phyloP scores from a whole-genome alignment of 208 protist genomes.

The Leptomonas pyrrhocoris region DNA sequence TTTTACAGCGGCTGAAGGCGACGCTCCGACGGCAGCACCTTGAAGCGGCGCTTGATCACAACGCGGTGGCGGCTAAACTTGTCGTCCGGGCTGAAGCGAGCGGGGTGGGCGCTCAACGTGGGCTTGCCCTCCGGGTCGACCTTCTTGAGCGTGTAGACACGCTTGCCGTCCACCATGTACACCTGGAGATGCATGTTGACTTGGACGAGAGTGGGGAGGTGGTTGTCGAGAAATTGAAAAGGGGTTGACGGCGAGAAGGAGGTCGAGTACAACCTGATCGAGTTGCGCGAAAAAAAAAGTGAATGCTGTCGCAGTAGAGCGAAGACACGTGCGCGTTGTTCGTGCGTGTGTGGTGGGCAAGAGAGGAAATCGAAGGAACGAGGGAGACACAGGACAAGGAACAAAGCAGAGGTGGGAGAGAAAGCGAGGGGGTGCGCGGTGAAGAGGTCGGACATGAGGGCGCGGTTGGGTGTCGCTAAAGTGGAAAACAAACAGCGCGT shows the following conservation, averaged over 20 bases:
- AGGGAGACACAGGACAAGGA: too few species aligned
- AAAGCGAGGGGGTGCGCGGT: too few species aligned
- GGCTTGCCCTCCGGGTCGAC: conserved; percentile 87
- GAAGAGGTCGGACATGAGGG: too few species aligned
- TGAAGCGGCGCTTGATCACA: conserved; percentile 92
- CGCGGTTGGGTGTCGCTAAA: too few species aligned
- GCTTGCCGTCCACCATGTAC: conserved; percentile 85
- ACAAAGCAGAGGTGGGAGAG: too few species aligned
- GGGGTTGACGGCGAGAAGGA: background rate
- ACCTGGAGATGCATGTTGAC: conserved; percentile 76
- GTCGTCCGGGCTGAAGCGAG: conserved; percentile 94
- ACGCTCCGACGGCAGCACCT: conserved; percentile 79
- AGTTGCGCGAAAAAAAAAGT: too few species aligned
- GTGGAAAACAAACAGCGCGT: too few species aligned
- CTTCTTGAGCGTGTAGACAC: conserved; percentile 94
- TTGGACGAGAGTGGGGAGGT: background rate
- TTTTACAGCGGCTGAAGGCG: conserved; percentile 74
- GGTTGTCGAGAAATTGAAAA: conserved; percentile 20
- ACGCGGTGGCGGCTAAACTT: conserved; percentile 92
- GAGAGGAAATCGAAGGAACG: too few species aligned
- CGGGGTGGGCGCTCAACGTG: conserved; percentile 91
- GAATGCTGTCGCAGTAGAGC: too few species aligned
- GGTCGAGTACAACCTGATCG: background rate
- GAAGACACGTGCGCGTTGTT: too few species aligned
- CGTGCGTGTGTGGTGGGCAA: too few species aligned